phyloP scores from a whole-genome alignment of 768 basidiomycete species.

The Termitomyces sp. region DNA sequence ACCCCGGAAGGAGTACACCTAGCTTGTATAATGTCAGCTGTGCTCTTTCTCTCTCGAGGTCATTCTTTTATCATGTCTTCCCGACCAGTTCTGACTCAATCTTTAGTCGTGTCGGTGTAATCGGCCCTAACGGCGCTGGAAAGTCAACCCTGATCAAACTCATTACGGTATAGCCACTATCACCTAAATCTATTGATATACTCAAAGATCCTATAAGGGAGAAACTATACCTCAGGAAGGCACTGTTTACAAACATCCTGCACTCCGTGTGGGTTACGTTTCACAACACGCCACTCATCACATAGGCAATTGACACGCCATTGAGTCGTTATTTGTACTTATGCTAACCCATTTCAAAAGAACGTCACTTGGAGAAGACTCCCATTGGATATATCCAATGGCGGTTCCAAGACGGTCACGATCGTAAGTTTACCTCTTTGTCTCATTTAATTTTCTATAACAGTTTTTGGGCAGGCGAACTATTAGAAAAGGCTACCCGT shows the following conservation, averaged over 20 bases:
- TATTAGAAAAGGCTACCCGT: constrained; percentile 89
- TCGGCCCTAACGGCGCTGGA: constrained; percentile 94
- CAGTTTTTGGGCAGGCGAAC: constrained; percentile 55
- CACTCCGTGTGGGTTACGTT: constrained; percentile 92
- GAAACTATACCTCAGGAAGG: constrained; percentile 92
- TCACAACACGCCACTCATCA: constrained; percentile 99
- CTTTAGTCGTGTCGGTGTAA: constrained; percentile 81
- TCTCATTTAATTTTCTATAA: neutral
- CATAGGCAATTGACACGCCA: constrained; percentile 50
- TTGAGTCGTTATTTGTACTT: neutral
- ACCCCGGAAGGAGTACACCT: constrained; percentile 79
- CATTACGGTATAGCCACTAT: constrained; percentile 58
- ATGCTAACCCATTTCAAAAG: constrained; percentile 35
- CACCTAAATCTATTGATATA: constrained; percentile 5
- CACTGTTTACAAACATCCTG: constrained; percentile 90
- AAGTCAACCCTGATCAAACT: constrained; percentile 97
- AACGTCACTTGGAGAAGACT: constrained; percentile 94
- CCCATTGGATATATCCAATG: constrained; percentile 97
- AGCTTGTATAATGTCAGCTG: constrained; percentile 88
- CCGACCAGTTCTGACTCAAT: constrained; percentile 18
- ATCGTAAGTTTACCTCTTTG: constrained; percentile 56
- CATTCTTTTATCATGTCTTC: constrained; percentile 24
- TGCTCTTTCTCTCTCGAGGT: constrained; percentile 91
- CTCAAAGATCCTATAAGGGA: constrained; percentile 46
- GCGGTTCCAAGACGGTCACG: constrained; percentile 98